phyloP scores from a whole-genome alignment of 495 filamentous ascomycete genomes.

The Xylaria telfairii region DNA sequence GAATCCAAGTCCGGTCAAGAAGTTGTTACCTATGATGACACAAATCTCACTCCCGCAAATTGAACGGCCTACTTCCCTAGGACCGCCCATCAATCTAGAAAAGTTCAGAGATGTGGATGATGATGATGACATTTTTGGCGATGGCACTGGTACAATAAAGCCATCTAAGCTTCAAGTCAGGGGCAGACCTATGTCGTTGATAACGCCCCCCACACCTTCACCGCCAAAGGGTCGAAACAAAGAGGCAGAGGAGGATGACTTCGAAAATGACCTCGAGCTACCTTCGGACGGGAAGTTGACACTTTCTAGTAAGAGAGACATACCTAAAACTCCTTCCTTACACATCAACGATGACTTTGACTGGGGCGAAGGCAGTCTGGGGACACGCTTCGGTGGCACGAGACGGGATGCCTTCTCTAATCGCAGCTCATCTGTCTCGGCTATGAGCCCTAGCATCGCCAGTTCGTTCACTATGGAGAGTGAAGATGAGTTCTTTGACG shows the following conservation, averaged over 20 bases:
- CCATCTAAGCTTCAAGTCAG: constrained; percentile 63
- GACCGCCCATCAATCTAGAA: constrained; percentile 57
- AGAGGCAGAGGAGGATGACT: constrained; percentile 61
- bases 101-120: constrained; percentile 66
- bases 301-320: constrained; percentile 64
- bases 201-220: constrained; percentile 61
- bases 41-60: constrained; percentile 30
- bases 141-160: constrained; percentile 70
- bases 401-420: constrained; percentile 75
- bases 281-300: constrained; percentile 65
- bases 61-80: constrained; percentile 32
- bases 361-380: constrained; percentile 92
- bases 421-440: constrained; percentile 84
- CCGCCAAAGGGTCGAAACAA: constrained; percentile 35
- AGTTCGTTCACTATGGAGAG: constrained; percentile 92
- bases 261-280: constrained; percentile 80
- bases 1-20: constrained; percentile 50
- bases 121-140: constrained; percentile 65
- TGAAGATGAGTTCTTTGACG: constrained; percentile 89
- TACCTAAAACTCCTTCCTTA: constrained; percentile 60
- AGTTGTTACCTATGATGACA: constrained; percentile 26
- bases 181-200: constrained; percentile 59
- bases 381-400: constrained; percentile 86
- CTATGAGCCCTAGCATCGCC: constrained; percentile 87
- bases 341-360: constrained; percentile 79